Base-by-base conservation (phyloP, 108 stramenopile species). In the Licmophora abbreviata region DNA sequence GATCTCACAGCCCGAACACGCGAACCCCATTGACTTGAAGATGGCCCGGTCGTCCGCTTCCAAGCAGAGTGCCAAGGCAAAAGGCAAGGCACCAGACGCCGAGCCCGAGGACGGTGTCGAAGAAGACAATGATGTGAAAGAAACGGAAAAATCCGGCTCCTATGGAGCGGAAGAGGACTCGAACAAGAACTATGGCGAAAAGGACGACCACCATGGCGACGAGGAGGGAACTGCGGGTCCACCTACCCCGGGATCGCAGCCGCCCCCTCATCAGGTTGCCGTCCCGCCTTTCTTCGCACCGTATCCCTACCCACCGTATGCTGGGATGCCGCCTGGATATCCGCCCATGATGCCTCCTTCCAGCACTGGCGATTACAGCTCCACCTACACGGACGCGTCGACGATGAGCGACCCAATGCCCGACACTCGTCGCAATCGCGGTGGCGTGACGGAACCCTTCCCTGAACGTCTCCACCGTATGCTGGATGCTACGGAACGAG, bases 371-470 rank as follows among this genome's bases (percentile, higher is more conserved):
- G 26, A 40, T 1, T 29, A 47, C 8, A 4, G 23, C 0, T 23
- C 36, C 24, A 24, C 36, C 29, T 68, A 68, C 38, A 28, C 6
- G 9, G 66, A 68, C 47, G 58, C 44, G 17, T 60, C 66, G 0
- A 38, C 24, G 1, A 1, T 55, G 38, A 15, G 18, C 6, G 66
- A 68, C 44, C 66, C 66, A 29, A 28, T 43, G 15, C 58, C 57
- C 23, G 66, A 59, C 31, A 35, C 18, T 12, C 64, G 49, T 34
- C 50, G 66, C 18, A 58, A 55, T 44, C 68, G 79, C 20, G 79
- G 79, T n/a, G 79, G 79, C 9, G 76, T 81, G 30, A 71, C 59
- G 17, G 72, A 73, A 28, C 69, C 82, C 7, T 85, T 85, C 50
- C 66, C 66, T 24, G 57, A 35, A 36, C 79, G 76, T 36, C 54